Conservation (phyloP, 208 protist genomes). For the Wallacemonas rigidus region DNA sequence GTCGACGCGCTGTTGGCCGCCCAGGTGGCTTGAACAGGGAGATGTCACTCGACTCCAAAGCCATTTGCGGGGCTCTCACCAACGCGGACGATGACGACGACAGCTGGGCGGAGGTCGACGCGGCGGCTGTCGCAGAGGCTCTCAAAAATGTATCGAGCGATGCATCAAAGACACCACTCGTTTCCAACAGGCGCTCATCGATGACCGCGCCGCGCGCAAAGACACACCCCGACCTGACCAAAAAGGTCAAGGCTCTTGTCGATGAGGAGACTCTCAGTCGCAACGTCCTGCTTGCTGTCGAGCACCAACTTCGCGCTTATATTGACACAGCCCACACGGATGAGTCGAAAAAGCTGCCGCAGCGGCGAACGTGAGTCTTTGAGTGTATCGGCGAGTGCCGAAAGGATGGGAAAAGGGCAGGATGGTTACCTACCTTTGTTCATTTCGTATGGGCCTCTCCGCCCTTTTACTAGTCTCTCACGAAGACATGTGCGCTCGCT, state of each 20-base stretch:
- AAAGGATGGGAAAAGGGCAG: too few relatives aligned
- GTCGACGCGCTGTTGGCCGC: not conserved
- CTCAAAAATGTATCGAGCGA: not conserved
- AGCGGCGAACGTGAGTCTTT: not conserved
- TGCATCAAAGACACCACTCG: not conserved
- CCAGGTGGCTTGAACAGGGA: not conserved
- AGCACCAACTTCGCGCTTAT: slow-evolving; percentile 46
- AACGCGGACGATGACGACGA: slow-evolving; percentile 27
- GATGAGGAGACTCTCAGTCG: slow-evolving; percentile 51
- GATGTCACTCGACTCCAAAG: slow-evolving; percentile 45
- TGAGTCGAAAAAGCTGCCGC: not conserved
- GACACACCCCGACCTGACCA: slow-evolving; percentile 14
- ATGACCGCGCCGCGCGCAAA: slow-evolving; percentile 27
- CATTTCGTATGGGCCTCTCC: too few relatives aligned
- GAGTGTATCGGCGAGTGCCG: too few relatives aligned
- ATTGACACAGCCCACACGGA: slow-evolving; percentile 12
- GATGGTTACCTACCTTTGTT: too few relatives aligned
- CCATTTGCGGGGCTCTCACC: slow-evolving; percentile 15
- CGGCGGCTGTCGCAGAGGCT: not conserved
- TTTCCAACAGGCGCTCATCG: slow-evolving; percentile 27
- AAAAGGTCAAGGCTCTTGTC: slow-evolving; percentile 22
- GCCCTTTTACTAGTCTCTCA: too few relatives aligned
- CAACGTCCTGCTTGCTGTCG: slow-evolving; percentile 40
- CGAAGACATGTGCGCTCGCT: too few relatives aligned
- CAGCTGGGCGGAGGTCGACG: slow-evolving; percentile 40